A percentile compares a stretch with the other conserved stretches of the same genome.
Conservation (phyloP, 441 rosid genomes). For the Pelargonium fulgidum region DNA sequence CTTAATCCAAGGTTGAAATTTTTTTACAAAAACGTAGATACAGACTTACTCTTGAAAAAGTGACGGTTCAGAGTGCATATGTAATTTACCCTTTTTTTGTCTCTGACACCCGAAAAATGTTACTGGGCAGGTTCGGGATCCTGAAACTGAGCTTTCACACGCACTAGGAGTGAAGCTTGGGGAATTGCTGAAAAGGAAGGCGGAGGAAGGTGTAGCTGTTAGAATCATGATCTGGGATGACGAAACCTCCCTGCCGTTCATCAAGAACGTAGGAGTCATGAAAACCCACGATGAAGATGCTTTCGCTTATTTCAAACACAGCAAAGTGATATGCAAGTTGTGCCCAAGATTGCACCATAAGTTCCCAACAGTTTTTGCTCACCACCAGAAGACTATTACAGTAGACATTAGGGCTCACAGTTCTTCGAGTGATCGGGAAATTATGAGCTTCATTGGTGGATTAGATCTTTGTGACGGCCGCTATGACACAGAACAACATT, state of each 20-base stretch:
- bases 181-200: conserved; percentile 57
- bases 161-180: conserved; percentile 66
- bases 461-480: conserved; percentile 79
- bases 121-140: conserved; percentile 46
- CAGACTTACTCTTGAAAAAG: too few relatives aligned
- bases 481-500: conserved; percentile 70
- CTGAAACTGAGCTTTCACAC: conserved; percentile 51
- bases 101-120: not conserved
- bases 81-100: not conserved
- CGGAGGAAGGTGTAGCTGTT: conserved; percentile 77
- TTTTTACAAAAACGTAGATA: too few relatives aligned
- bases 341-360: conserved; percentile 66
- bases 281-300: conserved; percentile 67
- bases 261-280: conserved; percentile 83
- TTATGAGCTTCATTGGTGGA: conserved; percentile 78
- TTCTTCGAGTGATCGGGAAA: conserved; percentile 40
- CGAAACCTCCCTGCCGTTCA: conserved; percentile 64
- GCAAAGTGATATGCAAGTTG: conserved; percentile 57
- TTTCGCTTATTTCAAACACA: conserved; percentile 56
- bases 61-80: too few relatives aligned
- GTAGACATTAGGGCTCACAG: conserved; percentile 38
- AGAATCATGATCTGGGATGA: conserved; percentile 85
- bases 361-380: conserved; percentile 73
- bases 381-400: conserved; percentile 80
- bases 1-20: too few relatives aligned